Percentiles rank a stretch among this genome's conserved stretches.
Evolutionary conservation across 2,329 filamentous ascomycete species (phyloP).

Genomic region (Apiospora arundinis): DNA sequence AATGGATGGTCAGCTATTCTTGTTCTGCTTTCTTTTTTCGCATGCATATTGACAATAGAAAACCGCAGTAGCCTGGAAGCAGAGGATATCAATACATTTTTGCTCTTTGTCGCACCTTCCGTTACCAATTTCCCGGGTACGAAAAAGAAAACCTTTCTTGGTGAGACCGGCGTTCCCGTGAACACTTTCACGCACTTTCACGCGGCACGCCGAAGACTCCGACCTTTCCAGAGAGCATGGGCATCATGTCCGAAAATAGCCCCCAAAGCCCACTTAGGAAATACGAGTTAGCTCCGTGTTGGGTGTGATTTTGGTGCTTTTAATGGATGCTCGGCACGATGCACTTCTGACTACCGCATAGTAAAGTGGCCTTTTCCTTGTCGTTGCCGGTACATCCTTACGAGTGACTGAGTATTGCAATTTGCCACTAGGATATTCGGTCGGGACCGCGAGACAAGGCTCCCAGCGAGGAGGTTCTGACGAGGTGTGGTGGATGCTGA

Average conservation of each 20-base stretch:
- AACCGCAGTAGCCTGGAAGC: not conserved
- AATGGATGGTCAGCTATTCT: not conserved
- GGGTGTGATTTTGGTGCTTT: not conserved
- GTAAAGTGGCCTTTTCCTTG: constrained; percentile 2
- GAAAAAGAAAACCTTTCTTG: constrained; percentile 5
- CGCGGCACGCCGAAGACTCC: not conserved
- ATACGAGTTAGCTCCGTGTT: constrained; percentile 14
- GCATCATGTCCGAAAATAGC: constrained; percentile 8
- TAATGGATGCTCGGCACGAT: constrained; percentile 5
- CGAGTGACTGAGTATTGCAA: not conserved
- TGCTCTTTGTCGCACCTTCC: not conserved
- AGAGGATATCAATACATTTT: not conserved
- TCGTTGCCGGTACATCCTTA: not conserved
- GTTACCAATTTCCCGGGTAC: not conserved
- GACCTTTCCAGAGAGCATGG: constrained; percentile 5
- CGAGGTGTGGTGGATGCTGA: constrained; percentile 6
- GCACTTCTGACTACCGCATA: not conserved
- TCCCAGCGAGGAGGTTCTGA: not conserved
- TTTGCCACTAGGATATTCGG: constrained; percentile 6
- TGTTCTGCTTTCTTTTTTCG: not conserved
- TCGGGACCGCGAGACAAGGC: constrained; percentile 5
- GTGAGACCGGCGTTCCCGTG: constrained; percentile 10
- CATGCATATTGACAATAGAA: not conserved
- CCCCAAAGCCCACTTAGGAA: constrained; percentile 5
- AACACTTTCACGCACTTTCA: not conserved